Conservation (phyloP, 1,284 basidiomycete species). For the Ustilago trichophora region DNA sequence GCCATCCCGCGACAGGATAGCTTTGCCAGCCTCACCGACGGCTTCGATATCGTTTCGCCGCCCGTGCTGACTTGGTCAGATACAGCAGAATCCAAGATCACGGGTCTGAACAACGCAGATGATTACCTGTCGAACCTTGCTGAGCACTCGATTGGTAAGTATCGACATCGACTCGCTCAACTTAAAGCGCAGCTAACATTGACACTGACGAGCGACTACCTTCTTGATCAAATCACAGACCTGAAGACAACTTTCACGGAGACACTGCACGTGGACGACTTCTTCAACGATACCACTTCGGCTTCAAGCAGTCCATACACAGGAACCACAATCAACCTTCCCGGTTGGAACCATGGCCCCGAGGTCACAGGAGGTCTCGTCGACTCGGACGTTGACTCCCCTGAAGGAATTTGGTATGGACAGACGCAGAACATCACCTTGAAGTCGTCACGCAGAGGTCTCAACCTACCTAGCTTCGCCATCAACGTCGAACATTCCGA, state of each 20-base stretch:
- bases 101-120: conserved; percentile 31
- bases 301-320: conserved; percentile 30
- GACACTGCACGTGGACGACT: conserved; percentile 44
- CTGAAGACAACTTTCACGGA: conserved; percentile 31
- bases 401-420: conserved; percentile 38
- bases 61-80: conserved; percentile 20
- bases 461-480: conserved; percentile 23
- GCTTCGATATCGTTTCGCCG: conserved; percentile 42
- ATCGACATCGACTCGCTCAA: no score
- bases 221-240: conserved; percentile 16
- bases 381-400: conserved; percentile 40
- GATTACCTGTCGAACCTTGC: conserved; percentile 28
- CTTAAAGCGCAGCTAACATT: background rate
- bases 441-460: conserved; percentile 16
- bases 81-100: conserved; percentile 21
- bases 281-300: conserved; percentile 37
- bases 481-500: conserved; percentile 26
- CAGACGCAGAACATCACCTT: conserved; percentile 20
- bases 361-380: conserved; percentile 13
- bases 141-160: conserved; percentile 36
- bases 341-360: conserved; percentile 44
- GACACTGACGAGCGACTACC: background rate
- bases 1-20: conserved; percentile 22
- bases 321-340: conserved; percentile 38
- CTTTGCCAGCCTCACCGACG: conserved; percentile 34